These are phyloP conservation scores for Keithomyces neogunnii DNA, from an alignment of 2,329 filamentous ascomycete species.

Conservation along the genomic window DNA sequence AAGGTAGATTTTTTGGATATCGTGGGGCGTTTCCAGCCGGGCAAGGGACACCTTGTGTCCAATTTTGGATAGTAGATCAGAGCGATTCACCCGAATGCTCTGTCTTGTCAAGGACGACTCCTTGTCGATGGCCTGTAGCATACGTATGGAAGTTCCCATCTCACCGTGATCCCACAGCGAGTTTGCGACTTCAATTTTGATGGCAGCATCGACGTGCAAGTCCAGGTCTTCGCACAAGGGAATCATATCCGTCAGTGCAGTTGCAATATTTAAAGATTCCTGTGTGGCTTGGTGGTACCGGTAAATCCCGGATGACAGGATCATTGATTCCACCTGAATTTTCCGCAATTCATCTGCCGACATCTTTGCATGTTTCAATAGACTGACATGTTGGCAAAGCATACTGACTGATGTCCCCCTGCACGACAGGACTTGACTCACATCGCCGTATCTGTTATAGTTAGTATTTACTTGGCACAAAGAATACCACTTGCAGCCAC, in stretches of 20 bases:
- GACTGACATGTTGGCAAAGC: constrained; percentile 58
- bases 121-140: constrained; percentile 66
- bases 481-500: constrained; percentile 14
- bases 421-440: constrained; percentile 72
- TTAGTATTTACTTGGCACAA: background rate
- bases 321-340: constrained; percentile 67
- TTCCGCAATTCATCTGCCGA: constrained; percentile 56
- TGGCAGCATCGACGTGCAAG: constrained; percentile 66
- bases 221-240: constrained; percentile 59
- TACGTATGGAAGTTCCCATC: constrained; percentile 77
- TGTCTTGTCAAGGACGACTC: constrained; percentile 57
- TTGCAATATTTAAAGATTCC: constrained; percentile 79
- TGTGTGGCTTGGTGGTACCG: constrained; percentile 75
- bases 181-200: constrained; percentile 76
- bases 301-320: constrained; percentile 67
- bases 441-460: constrained; percentile 56
- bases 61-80: constrained; percentile 78
- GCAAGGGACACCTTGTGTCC: constrained; percentile 86
- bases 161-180: constrained; percentile 94
- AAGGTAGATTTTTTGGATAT: constrained; percentile 80
- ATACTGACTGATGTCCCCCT: constrained; percentile 76
- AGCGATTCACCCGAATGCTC: constrained; percentile 60
- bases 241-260: constrained; percentile 73
- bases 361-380: constrained; percentile 54
- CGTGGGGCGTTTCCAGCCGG: constrained; percentile 80